Percentiles rank a stretch among this genome's conserved stretches.
phyloP scores from a whole-genome alignment of 192 early-diverging fungal species.

The Diversispora eburnea region DNA sequence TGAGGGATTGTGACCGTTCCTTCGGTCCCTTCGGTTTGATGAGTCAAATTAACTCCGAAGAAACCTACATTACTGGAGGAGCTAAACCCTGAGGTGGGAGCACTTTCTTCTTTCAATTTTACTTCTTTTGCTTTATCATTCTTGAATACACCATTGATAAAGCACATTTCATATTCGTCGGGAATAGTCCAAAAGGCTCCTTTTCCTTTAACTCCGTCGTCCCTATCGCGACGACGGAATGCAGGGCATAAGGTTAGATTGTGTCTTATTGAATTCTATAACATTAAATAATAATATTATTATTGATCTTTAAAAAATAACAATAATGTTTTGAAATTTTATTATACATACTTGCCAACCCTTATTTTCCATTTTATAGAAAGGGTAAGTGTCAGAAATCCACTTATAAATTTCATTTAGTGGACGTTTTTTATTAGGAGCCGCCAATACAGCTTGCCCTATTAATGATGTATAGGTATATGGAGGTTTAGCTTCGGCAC shows the following conservation, averaged over 20 bases:
- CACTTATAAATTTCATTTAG: constrained; percentile 15
- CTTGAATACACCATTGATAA: too few relatives aligned
- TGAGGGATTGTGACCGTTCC: too few relatives aligned
- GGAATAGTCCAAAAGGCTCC: background rate
- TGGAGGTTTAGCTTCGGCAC: background rate
- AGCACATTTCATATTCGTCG: background rate
- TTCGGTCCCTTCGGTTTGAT: too few relatives aligned
- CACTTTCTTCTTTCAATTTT: too few relatives aligned
- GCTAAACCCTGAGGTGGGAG: too few relatives aligned
- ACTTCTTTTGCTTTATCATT: too few relatives aligned
- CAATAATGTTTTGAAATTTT: too few relatives aligned
- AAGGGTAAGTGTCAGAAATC: constrained; percentile 4
- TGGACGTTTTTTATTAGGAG: background rate
- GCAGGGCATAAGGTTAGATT: constrained; percentile 62
- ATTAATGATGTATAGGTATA: constrained; percentile 6
- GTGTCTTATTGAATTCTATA: constrained; percentile 81
- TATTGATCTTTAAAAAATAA: background rate
- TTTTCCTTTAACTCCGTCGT: background rate
- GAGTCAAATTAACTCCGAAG: too few relatives aligned
- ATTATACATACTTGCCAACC: constrained; percentile 30
- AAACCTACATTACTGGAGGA: too few relatives aligned
- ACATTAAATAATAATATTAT: background rate
- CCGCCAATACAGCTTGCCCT: background rate
- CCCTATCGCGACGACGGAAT: background rate
- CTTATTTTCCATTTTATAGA: background rate